Evolutionary conservation across 805 yeast species (phyloP), one percentile per base, ranked within the genome.

Genomic region (Candida quercuum): DNA sequence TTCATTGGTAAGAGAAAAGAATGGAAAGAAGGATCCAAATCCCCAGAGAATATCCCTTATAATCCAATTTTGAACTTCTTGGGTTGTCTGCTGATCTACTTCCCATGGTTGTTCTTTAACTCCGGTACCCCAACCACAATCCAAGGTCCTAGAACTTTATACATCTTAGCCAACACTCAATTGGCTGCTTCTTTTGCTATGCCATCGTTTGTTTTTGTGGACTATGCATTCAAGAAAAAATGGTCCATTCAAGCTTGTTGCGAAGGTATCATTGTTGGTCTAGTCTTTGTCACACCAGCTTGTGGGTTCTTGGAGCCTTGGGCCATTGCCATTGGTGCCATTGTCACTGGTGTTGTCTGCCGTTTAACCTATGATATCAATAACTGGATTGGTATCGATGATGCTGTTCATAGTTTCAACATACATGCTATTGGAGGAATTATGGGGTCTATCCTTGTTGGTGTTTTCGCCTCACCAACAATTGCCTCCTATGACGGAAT

Each of bases 371-470:
- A 96, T 36, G 79, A 86, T 57, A 65, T 89, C 61, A 88, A 89
- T 60, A 81, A 78, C 53, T 66, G 86, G 54, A 62, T 83, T 35
- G 72, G 73, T 39, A 85, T 91, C 37, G 98, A 93, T 60, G 99
- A 91, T 64, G 79, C 96, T 2, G 69, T 91, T 46, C 97, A 91
- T 78, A 78, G 87, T 34, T 75, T 91, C 60, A 97, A 96, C 14
- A 96, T 89, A 72, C 99, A 91, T 78, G 98, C 96, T 37, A 72
- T 91, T 49, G 98, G 97, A 2, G 99, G 99, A 26, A 74, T 89
- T 33, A 71, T 91, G 37, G 98, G 98, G 0, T 70, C 89, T 33
- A 41, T 91, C 7, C 83, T 86, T 63, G 86, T 86, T 56, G 97
- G 86, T 7, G 59, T 91, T 2, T 88, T 93, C n/a, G n/a, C n/a